Base-by-base conservation (phyloP, 768 basidiomycete genomes). In the Tricholoma hemisulphureum region DNA sequence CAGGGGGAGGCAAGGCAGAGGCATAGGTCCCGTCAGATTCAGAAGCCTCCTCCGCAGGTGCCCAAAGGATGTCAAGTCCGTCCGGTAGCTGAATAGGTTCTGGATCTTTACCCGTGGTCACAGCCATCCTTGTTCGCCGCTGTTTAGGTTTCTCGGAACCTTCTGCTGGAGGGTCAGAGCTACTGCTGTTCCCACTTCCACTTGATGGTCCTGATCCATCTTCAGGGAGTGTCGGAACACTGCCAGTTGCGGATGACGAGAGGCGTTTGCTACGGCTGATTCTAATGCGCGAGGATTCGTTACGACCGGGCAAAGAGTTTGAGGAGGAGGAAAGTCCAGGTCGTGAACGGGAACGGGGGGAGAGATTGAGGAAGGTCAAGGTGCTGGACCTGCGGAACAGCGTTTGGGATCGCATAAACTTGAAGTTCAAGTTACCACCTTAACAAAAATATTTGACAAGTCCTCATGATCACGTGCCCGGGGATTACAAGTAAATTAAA, bases 11-110 rank as follows among this genome's bases (percentile, higher is more conserved):
- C 35, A 92, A 65, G 26, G 73, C 72, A 34, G 60, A 64, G 14
- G 71, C 59, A 51, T 70, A 69, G 0, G 68, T 57, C 6, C 73
- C 58, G 55, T 74, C 67, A 6, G 68, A 58, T 11, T 65, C 66
- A 3, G 70, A 57, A 1, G 71, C 62, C 34, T 79, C 79, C 10
- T 75, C 69, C 10, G 76, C 75, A 2, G 87, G 81, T 1, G 78
- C 63, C 87, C 87, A 92, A n/a, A 92, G 76, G 50, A 92, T 81
- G 58, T 85, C 76, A 60, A 84, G 73, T 28, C 73, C 82, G 35
- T 73, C 63, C 1, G 89, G 88, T 7, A 90, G 73, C 50, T 83
- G 77, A 21, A 82, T 63, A 39, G 75, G 62, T 31, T 82, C 79
- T 16, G 65, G 48, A 43, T 80, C 79, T 61, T 76, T 80, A 18